These are phyloP conservation scores for Pyricularia pennisetigena DNA, from an alignment of 2,329 filamentous ascomycete species.

Conservation along the genomic window DNA sequence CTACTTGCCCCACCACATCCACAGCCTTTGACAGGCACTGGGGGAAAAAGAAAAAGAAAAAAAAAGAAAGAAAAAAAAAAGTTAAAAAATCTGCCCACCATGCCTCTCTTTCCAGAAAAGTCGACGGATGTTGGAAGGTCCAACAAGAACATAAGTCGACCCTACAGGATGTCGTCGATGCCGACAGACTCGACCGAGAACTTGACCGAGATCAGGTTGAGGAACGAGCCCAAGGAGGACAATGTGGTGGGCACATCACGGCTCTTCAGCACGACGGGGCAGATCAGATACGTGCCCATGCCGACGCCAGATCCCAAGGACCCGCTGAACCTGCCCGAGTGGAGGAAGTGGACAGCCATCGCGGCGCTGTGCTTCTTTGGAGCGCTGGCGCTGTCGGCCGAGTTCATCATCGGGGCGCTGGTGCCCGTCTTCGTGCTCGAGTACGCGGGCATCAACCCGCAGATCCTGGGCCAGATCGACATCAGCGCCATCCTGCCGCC, in stretches of 20 bases:
- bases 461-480: constrained; percentile 17
- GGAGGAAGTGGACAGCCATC: constrained; percentile 11
- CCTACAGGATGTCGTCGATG: background rate
- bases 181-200: constrained; percentile 13
- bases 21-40: background rate
- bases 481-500: constrained; percentile 9
- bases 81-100: background rate
- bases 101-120: background rate
- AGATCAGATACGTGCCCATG: constrained; percentile 16
- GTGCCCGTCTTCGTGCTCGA: constrained; percentile 22
- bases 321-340: constrained; percentile 10
- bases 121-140: background rate
- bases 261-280: constrained; percentile 12
- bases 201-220: constrained; percentile 9
- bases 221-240: constrained; percentile 11
- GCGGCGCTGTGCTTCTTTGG: constrained; percentile 13
- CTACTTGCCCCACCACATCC: background rate
- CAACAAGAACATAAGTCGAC: background rate
- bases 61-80: too few species aligned
- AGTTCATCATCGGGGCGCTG: constrained; percentile 18
- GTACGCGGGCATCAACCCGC: constrained; percentile 20
- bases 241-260: constrained; percentile 16
- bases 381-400: constrained; percentile 14
- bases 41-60: too few species aligned
- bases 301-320: constrained; percentile 21